Base-by-base conservation (phyloP, 768 basidiomycete genomes). In the Suillus clintonianus region DNA sequence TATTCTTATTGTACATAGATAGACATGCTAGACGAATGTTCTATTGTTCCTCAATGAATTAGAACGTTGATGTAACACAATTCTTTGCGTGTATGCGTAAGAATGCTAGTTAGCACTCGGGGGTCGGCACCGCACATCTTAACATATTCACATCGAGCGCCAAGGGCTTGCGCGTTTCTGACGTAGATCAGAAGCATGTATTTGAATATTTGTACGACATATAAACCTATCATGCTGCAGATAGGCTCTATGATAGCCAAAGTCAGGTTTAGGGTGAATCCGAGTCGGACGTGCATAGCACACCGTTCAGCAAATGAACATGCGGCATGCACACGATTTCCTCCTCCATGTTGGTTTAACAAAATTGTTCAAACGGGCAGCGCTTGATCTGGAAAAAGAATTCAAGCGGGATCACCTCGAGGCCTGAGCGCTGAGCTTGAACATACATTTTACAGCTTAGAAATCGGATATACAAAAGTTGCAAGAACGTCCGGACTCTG, bases 1-100 rank as follows among this genome's bases (percentile, higher is more conserved):
- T 68, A 69, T 65, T 53, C 59, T 66, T 64, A 66, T 65, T 55
- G 64, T 55, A 62, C 61, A 62, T 62, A 61, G 66, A 68, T 55
- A 36, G 17, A 30, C 24, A 41, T 30, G 56, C 11, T 57, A 27
- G 56, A 57, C 19, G 17, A 22, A 14, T 22, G n/a, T 22, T 55
- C 36, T 13, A n/a, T 32, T 19, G 17, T 53, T 53, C 30, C 30
- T 32, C 17, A 2, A 36, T 22, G 34, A 36, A 36, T 36, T 36
- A 22, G n/a, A 22, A 36, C 19, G n/a, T 36, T 17, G 11, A 36
- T 54, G 53, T 34, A 6, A 22, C 3, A n/a, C 11, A 13, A n/a
- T 48, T 27, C 14, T 13, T 48, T 48, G 47, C 9, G 15, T n/a
- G 7, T 5, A 11, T 45, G 45, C 17, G 45, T 45, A 22, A 45